Evolutionary conservation across 78 protist species (phyloP).

Genomic region (Anaeramoeba ignava): DNA sequence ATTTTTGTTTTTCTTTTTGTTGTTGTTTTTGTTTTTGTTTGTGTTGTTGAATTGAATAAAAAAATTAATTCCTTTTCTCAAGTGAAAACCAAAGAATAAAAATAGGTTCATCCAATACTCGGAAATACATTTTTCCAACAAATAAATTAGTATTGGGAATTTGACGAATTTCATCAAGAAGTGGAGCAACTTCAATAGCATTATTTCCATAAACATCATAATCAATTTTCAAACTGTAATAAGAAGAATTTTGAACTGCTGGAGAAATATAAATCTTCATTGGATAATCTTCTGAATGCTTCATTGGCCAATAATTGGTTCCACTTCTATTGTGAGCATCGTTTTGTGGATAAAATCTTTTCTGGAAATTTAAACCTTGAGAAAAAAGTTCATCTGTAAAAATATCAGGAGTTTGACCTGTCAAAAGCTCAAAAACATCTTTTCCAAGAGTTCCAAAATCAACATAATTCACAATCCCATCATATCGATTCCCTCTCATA

Average conservation of each 20-base stretch:
- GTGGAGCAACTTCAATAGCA: background rate
- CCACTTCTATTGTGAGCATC: background rate
- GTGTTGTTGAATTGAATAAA: too few relatives aligned
- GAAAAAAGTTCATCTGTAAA: background rate
- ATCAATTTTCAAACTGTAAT: background rate
- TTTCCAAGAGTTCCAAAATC: background rate
- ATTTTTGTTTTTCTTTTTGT: too few relatives aligned
- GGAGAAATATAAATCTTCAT: background rate
- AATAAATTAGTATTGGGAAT: background rate
- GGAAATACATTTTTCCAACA: background rate
- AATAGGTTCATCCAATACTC: background rate
- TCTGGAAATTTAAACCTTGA: background rate
- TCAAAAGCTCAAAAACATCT: background rate
- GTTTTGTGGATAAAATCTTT: background rate
- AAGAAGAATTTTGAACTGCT: background rate
- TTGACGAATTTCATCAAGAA: background rate
- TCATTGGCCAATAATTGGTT: background rate
- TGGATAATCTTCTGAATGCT: background rate
- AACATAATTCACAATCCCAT: background rate
- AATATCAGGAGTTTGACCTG: background rate
- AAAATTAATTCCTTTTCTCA: too few relatives aligned
- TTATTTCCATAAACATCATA: background rate
- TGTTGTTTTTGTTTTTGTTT: too few relatives aligned
- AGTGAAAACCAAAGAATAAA: conserved; percentile 1
- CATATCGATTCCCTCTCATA: background rate